Conservation (phyloP, 164 flowering plant genomes). For the Vitis amurensis region DNA sequence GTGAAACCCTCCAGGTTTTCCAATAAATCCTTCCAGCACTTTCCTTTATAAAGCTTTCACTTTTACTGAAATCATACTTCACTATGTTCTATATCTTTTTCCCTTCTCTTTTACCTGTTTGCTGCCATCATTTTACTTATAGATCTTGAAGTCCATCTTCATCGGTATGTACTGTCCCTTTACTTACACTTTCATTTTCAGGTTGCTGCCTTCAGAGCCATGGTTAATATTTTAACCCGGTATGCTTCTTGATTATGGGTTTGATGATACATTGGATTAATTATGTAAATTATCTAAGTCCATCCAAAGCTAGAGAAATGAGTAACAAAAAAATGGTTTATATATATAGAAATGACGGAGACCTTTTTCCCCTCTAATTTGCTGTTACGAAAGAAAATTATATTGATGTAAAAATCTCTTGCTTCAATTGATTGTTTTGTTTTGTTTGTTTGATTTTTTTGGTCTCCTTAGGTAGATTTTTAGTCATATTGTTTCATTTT, state of each 20-base stretch:
- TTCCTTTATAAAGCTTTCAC: not conserved
- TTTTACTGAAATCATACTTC: not conserved
- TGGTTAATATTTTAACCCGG: conserved; percentile 96
- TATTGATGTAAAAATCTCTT: too few species aligned
- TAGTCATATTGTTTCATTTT: too few species aligned
- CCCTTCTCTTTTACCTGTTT: not conserved
- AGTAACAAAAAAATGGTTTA: too few species aligned
- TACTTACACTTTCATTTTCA: conserved; percentile 29
- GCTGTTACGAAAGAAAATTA: too few species aligned
- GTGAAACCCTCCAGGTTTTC: conserved; percentile 95
- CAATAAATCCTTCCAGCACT: not conserved
- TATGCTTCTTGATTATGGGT: conserved; percentile 17
- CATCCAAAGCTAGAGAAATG: too few species aligned
- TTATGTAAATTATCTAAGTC: too few species aligned
- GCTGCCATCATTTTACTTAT: not conserved
- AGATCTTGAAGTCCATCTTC: not conserved
- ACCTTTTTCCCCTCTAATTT: too few species aligned
- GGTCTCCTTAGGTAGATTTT: too few species aligned
- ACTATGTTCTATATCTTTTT: not conserved
- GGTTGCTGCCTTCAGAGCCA: conserved; percentile 99
- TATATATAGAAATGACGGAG: too few species aligned
- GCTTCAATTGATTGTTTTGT: too few species aligned
- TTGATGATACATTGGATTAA: too few species aligned
- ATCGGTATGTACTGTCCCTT: not conserved
- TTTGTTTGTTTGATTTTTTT: too few species aligned